Percentiles rank a stretch among this genome's conserved stretches.
Evolutionary conservation across 2,329 filamentous ascomycete species (phyloP).

Genomic region (Talaromyces sp.): DNA sequence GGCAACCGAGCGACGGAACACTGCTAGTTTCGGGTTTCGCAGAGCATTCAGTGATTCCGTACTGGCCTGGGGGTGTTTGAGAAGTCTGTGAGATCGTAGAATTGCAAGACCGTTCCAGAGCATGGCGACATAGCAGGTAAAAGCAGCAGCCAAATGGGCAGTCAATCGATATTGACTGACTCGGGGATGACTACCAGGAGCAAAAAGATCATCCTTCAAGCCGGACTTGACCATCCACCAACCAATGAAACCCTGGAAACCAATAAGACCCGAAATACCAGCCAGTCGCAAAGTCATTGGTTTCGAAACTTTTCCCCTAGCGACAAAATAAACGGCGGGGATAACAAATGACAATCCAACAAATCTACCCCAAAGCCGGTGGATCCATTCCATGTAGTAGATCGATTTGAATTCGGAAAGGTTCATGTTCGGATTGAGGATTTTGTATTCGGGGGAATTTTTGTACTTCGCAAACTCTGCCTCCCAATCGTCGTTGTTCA

Average conservation of each 20-base stretch:
- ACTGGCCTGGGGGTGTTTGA: conserved; percentile 65
- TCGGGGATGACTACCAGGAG: conserved; percentile 82
- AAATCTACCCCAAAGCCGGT: conserved; percentile 89
- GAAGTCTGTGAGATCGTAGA: conserved; percentile 71
- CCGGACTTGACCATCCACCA: conserved; percentile 99
- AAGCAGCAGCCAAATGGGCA: conserved; percentile 84
- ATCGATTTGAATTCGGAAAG: conserved; percentile 96
- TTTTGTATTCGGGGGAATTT: conserved; percentile 85
- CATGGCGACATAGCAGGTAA: conserved; percentile 93
- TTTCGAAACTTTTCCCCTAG: conserved; percentile 71
- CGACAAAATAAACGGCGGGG: conserved; percentile 84
- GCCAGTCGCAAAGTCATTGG: conserved; percentile 74
- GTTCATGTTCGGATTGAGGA: conserved; percentile 90
- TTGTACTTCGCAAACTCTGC: conserved; percentile 91
- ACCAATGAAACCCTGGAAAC: conserved; percentile 90
- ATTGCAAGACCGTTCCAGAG: conserved; percentile 82
- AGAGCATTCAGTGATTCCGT: conserved; percentile 62
- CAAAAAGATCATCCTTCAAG: conserved; percentile 92
- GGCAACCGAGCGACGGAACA: conserved; percentile 71
- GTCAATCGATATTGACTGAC: conserved; percentile 94
- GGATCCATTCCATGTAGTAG: conserved; percentile 99
- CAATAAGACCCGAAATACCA: conserved; percentile 85
- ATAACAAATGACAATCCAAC: conserved; percentile 87
- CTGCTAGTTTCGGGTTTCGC: conserved; percentile 63
- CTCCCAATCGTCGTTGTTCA: conserved; percentile 79